phyloP scores from a whole-genome alignment of 352 stramenopile genomes.

The Pythium aphanidermatum region DNA sequence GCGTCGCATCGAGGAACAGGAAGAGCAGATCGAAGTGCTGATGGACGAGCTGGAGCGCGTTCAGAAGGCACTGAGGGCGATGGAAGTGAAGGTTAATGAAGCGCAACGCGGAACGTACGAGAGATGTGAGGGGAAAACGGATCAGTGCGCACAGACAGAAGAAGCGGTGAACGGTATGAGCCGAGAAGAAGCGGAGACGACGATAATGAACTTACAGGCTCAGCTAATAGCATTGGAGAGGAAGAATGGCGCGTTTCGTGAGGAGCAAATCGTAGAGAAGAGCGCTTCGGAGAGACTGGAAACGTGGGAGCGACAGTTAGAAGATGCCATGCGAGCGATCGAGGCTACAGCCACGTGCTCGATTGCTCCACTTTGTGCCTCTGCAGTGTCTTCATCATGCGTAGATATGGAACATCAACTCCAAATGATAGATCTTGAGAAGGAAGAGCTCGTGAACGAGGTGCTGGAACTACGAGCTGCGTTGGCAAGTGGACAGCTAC shows the following conservation, averaged over 20 bases:
- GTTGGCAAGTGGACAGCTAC: background rate
- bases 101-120: too few species aligned
- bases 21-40: constrained; percentile 27
- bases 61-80: constrained; percentile 2
- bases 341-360: constrained; percentile 1
- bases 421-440: background rate
- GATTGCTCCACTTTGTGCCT: background rate
- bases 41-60: constrained; percentile 25
- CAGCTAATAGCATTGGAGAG: constrained; percentile 10
- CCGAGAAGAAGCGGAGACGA: too few species aligned
- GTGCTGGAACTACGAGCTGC: constrained; percentile 2
- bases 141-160: background rate
- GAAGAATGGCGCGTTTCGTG: constrained; percentile 1
- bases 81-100: too few species aligned
- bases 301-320: constrained; percentile 6
- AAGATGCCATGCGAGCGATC: constrained; percentile 7
- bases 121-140: background rate
- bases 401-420: constrained; percentile 13
- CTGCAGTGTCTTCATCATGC: background rate
- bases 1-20: constrained; percentile 7
- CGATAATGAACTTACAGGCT: constrained; percentile 1
- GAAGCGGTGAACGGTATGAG: background rate
- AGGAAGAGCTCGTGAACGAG: constrained; percentile 5
- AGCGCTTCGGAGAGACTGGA: background rate
- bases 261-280: background rate